Conservation (phyloP, 805 yeast genomes). For the Hemisphaericaspora nanyangensis region DNA sequence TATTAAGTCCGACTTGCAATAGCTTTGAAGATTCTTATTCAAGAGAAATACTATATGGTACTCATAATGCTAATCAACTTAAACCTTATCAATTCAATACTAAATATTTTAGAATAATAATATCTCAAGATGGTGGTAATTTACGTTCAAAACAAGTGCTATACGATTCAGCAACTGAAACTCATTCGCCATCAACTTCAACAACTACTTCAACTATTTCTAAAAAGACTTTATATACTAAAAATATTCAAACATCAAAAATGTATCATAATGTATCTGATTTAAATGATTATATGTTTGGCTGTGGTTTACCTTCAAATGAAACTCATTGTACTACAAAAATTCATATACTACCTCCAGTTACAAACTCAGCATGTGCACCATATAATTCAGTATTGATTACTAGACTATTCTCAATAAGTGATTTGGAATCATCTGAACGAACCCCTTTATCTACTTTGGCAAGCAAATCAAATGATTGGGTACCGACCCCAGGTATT, state of each 20-base stretch:
- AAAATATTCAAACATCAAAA: slow-evolving; percentile 23
- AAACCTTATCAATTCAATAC: slow-evolving; percentile 23
- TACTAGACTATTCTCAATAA: slow-evolving; percentile 43
- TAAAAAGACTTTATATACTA: background rate
- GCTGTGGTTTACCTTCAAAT: slow-evolving; percentile 50
- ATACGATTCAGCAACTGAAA: slow-evolving; percentile 36
- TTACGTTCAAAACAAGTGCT: slow-evolving; percentile 45
- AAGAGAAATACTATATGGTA: slow-evolving; percentile 45
- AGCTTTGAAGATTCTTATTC: slow-evolving; percentile 44
- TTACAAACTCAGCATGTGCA: slow-evolving; percentile 32
- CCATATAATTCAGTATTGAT: slow-evolving; percentile 36
- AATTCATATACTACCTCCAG: slow-evolving; percentile 43
- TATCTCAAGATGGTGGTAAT: slow-evolving; percentile 50
- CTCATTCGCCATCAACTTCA: background rate
- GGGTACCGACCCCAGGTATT: slow-evolving; percentile 44
- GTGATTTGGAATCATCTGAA: slow-evolving; percentile 19
- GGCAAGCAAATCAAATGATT: slow-evolving; percentile 14
- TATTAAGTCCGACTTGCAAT: slow-evolving; percentile 7
- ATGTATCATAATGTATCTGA: slow-evolving; percentile 41
- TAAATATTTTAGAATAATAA: slow-evolving; percentile 38
- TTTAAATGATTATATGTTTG: slow-evolving; percentile 51
- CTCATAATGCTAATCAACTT: slow-evolving; percentile 24
- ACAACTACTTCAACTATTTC: background rate
- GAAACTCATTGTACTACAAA: slow-evolving; percentile 44
- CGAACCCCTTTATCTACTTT: background rate